These are phyloP conservation scores for Oenanthe sinensis DNA, from an alignment of 129 eudicot genomes.

Conservation along the genomic window DNA sequence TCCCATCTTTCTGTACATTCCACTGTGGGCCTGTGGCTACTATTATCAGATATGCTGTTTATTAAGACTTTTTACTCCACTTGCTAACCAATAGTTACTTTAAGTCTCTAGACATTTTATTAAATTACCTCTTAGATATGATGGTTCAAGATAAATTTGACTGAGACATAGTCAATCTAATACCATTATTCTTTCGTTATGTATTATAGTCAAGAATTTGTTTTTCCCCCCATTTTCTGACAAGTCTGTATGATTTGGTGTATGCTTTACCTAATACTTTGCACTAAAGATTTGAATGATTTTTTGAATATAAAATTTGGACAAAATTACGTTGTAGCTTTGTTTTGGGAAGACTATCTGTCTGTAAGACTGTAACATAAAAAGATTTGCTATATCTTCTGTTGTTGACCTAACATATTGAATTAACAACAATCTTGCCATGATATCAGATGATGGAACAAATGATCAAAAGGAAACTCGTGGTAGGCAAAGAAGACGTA, in stretches of 20 bases:
- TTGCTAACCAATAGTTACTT: background rate
- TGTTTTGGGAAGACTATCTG: background rate
- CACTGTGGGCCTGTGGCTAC: background rate
- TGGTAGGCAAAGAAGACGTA: constrained; percentile 37
- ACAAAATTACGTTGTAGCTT: constrained; percentile 2
- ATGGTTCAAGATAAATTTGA: background rate
- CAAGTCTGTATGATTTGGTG: background rate
- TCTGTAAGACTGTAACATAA: background rate
- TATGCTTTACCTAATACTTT: background rate
- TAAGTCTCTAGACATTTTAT: background rate
- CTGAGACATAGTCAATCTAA: background rate
- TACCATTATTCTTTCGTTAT: background rate
- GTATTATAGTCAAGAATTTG: background rate
- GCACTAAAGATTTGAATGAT: background rate
- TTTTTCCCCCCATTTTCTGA: background rate
- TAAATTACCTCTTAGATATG: background rate
- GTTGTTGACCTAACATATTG: constrained; percentile 8
- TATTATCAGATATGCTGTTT: too few species aligned
- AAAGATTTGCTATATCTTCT: background rate
- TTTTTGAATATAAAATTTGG: background rate
- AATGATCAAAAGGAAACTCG: constrained; percentile 35
- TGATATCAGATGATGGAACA: constrained; percentile 56
- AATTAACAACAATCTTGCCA: background rate
- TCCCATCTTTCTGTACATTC: too few species aligned
- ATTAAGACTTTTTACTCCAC: background rate